Evolutionary conservation across 2,329 filamentous ascomycete species (phyloP).

Genomic region (Scedosporium dehoogii): DNA sequence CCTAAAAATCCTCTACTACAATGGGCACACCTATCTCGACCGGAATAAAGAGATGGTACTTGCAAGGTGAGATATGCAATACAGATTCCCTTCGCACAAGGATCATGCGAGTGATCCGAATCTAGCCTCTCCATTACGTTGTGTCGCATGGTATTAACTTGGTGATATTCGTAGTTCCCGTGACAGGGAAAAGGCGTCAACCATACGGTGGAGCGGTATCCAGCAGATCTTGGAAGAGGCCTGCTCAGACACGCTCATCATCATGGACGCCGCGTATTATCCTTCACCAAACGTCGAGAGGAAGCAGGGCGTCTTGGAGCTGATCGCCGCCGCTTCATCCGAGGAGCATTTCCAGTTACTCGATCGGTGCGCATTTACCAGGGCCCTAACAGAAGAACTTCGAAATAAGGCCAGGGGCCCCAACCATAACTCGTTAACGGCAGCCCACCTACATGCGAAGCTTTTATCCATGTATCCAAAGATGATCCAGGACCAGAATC

Average conservation of each 20-base stretch:
- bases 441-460: constrained; percentile 43
- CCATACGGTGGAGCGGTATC: constrained; percentile 45
- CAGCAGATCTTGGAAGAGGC: constrained; percentile 48
- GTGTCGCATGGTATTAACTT: neutral
- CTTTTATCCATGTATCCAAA: constrained; percentile 42
- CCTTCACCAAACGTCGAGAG: constrained; percentile 42
- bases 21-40: constrained; percentile 44
- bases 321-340: constrained; percentile 45
- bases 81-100: too few relatives aligned
- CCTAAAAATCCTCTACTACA: constrained; percentile 50
- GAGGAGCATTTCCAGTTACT: constrained; percentile 39
- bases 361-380: constrained; percentile 42
- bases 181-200: constrained; percentile 31
- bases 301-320: constrained; percentile 43
- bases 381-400: constrained; percentile 38
- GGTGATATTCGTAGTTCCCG: constrained; percentile 30
- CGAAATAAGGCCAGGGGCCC: constrained; percentile 34
- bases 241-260: constrained; percentile 42
- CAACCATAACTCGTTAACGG: constrained; percentile 32
- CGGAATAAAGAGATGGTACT: constrained; percentile 47
- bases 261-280: constrained; percentile 51
- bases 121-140: neutral
- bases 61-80: constrained; percentile 33
- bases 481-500: constrained; percentile 38
- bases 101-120: too few relatives aligned